Conservation (phyloP, 1,284 basidiomycete species). For the Athelia psychrophila region DNA sequence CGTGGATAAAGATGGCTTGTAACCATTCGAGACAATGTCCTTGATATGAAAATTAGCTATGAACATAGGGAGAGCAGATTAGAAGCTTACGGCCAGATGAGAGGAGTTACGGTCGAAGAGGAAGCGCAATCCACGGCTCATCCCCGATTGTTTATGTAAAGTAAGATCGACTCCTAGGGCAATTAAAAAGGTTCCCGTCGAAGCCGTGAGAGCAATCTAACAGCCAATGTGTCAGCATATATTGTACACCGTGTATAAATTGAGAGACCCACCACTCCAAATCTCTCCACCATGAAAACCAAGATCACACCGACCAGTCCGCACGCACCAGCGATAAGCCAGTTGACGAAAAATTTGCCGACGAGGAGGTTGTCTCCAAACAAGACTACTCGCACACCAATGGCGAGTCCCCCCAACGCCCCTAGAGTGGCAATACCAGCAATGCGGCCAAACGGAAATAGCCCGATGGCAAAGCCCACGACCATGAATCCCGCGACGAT, state of each 20-base stretch:
- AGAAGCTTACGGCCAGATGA: slow-evolving; percentile 48
- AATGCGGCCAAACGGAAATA: slow-evolving; percentile 45
- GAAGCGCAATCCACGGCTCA: slow-evolving; percentile 60
- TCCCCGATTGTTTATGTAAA: slow-evolving; percentile 54
- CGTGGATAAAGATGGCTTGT: slow-evolving; percentile 42
- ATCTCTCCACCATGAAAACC: slow-evolving; percentile 42
- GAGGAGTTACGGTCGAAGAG: slow-evolving; percentile 59
- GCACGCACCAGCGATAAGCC: slow-evolving; percentile 45
- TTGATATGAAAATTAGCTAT: slow-evolving; percentile 17
- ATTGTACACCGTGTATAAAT: not conserved
- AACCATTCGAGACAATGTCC: slow-evolving; percentile 44
- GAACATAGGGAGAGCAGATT: not conserved
- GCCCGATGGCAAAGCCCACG: slow-evolving; percentile 49
- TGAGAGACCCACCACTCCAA: slow-evolving; percentile 46
- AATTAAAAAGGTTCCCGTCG: slow-evolving; percentile 57
- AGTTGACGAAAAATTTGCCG: slow-evolving; percentile 42
- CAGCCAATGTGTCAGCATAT: slow-evolving; percentile 6
- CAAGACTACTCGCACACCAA: slow-evolving; percentile 54
- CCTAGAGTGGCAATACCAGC: slow-evolving; percentile 45
- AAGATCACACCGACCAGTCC: slow-evolving; percentile 38
- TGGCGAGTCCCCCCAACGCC: slow-evolving; percentile 49
- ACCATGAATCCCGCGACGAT: slow-evolving; percentile 47
- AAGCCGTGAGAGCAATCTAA: slow-evolving; percentile 49
- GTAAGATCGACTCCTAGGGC: slow-evolving; percentile 54
- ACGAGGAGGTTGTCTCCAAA: slow-evolving; percentile 45